Base-by-base conservation (phyloP, 805 yeast species). In the Kodamaea nitidulidarum region DNA sequence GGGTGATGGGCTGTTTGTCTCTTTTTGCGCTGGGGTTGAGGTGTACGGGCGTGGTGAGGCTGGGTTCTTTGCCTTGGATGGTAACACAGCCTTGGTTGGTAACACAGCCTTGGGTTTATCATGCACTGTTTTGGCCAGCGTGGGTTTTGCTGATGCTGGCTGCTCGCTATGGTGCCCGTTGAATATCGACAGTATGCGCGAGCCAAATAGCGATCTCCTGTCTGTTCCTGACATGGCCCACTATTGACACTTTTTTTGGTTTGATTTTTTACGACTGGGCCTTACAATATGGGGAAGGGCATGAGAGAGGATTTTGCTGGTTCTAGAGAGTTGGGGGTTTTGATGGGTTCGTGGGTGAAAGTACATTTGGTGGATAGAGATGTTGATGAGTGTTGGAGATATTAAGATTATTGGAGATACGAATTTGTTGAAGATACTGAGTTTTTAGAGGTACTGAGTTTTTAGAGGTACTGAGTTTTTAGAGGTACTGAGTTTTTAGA, bases 171-270 rank as follows among this genome's bases (percentile, higher is more conserved):
- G 39, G 33, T 31, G 40, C 38, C 45, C 38, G 37, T 51, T 51
- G 46, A 61, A 61, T 20, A 61, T 60, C 10, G 65, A 56, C 36
- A 58, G 50, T 24, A 61, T 54, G 17, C 65, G 53, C 7, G 56
- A 46, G 25, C 66, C 65, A 41, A 61, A 60, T 27, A 52, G 48
- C 32, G 48, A 48, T 33, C 49, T 41, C 44, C 42, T 51, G 45
- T 45, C 46, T 28, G 41, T 40, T 10, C 40, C 44, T 10, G 38
- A 28, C 38, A 35, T 35, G 24, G 30, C 16, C 12, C n/a, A n/a
- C n/a, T n/a, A n/a, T n/a, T n/a, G n/a, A n/a, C n/a, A 7, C 20
- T 15, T 30, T 9, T 30, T 30, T 9, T 10, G 21, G 21, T 10
- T 30, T 8, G 18, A 15, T 12, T 16, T 14, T 30, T 16, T 30